phyloP scores from a whole-genome alignment of 164 flowering plant species.

The Dillenia suffruticosa region DNA sequence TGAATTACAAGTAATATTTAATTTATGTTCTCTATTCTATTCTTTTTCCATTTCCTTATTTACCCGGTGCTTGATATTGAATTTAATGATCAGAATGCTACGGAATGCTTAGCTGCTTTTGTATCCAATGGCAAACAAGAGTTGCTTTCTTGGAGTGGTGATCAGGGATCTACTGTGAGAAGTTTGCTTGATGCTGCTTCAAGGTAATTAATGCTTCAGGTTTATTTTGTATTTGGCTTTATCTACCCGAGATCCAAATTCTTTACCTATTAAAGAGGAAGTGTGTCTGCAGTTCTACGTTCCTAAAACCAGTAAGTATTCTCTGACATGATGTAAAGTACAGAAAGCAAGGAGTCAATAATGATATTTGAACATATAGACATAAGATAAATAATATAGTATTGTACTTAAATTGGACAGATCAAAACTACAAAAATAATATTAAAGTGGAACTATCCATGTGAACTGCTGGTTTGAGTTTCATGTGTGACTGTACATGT shows the following conservation, averaged over 20 bases:
- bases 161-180: constrained; percentile 72
- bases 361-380: no score
- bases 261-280: not conserved
- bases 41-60: not conserved
- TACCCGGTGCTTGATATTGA: not conserved
- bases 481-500: no score
- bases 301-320: not conserved
- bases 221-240: constrained; percentile 4
- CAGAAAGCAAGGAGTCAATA: no score
- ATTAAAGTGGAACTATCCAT: no score
- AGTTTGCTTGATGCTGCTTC: constrained; percentile 92
- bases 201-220: constrained; percentile 37
- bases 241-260: not conserved
- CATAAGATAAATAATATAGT: no score
- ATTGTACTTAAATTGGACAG: no score
- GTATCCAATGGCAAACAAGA: constrained; percentile 69
- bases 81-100: constrained; percentile 68
- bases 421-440: no score
- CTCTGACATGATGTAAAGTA: no score
- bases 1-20: constrained; percentile 73
- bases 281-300: not conserved
- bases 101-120: constrained; percentile 87
- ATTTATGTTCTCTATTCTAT: not conserved
- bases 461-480: no score
- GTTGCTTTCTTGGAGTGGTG: constrained; percentile 76